Base-by-base conservation (phyloP, 306 rosid species). In the Sicyos baderoa region DNA sequence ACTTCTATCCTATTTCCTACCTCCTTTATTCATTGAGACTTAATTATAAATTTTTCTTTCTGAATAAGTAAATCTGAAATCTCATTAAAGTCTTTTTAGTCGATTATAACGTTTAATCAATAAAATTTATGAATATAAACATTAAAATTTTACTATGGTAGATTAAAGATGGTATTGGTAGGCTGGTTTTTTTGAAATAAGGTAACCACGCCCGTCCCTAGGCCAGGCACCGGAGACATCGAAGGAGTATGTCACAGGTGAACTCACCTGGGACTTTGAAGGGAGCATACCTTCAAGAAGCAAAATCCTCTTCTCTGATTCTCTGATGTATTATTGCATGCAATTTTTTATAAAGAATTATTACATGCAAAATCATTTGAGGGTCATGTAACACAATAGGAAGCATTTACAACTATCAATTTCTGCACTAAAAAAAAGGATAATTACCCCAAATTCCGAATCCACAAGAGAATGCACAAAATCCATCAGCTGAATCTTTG, bases 401-500 rank as follows among this genome's bases (percentile, higher is more conserved):
- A 59, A 65, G 62, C 56, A 72, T 21, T 62, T 62, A n/a, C 64
- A 72, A 60, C 76, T 27, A 71, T 66, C 58, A 14, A 52, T 16
- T 0, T 55, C 2, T 67, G 54, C 52, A 16, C 54, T 35, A 55
- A 79, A 66, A 66, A 50, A 72, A 32, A 9, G 8, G 45, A 40
- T 7, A 40, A 7, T 83, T 88, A 90, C 99, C 87, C 95, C 99
- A 70, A 94, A 94, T 51, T 85, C 97, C 27, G 96, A 80, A 72
- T 81, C 86, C 45, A 40, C 45, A 40, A 40, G 45, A 40, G 45
- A 40, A 40, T 40, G 45, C 78, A 82, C 77, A 76, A 86, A 94
- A 85, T 94, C 96, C 87, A 94, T 85, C 80, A 94, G 77, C 69
- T 90, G 99, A 81, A 88, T 82, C 83, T 79, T 94, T 73, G 96